These are phyloP conservation scores for Neoboletus subvelutipes DNA, from an alignment of 768 basidiomycete genomes.

Conservation along the genomic window DNA sequence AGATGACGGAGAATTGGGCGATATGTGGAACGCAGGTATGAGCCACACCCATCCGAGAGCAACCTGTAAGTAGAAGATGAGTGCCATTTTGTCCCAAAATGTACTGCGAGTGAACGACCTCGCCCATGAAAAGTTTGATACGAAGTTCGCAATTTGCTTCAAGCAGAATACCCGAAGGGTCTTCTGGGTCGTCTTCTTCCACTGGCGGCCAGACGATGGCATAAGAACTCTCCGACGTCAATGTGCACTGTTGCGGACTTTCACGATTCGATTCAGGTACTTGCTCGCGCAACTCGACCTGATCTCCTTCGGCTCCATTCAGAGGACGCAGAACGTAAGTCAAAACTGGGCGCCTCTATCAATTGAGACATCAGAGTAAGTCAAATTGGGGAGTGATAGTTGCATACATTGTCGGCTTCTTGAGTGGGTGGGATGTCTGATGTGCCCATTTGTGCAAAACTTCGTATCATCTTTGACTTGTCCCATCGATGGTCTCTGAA, in stretches of 20 bases:
- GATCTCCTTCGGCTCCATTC: slow-evolving; percentile 33
- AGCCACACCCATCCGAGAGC: slow-evolving; percentile 88
- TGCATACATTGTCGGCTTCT: slow-evolving; percentile 14
- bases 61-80: slow-evolving; percentile 40
- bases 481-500: slow-evolving; percentile 68
- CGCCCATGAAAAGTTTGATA: slow-evolving; percentile 70
- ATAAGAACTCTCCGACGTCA: slow-evolving; percentile 4
- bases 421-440: slow-evolving; percentile 14
- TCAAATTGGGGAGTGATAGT: background rate
- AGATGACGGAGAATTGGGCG: slow-evolving; percentile 42
- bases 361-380: background rate
- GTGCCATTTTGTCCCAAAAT: background rate
- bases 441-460: slow-evolving; percentile 64
- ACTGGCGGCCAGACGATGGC: background rate
- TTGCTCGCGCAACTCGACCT: slow-evolving; percentile 39
- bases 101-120: slow-evolving; percentile 40
- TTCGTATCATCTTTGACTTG: slow-evolving; percentile 71
- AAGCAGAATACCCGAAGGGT: slow-evolving; percentile 49
- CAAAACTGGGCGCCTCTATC: slow-evolving; percentile 40
- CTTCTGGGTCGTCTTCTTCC: slow-evolving; percentile 18
- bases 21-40: slow-evolving; percentile 80
- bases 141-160: slow-evolving; percentile 69
- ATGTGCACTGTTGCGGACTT: background rate
- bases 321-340: slow-evolving; percentile 46
- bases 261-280: background rate